Evolutionary conservation across 2,329 filamentous ascomycete species (phyloP), one percentile per base, ranked within the genome.

Genomic region (Calonectria pteridis): DNA sequence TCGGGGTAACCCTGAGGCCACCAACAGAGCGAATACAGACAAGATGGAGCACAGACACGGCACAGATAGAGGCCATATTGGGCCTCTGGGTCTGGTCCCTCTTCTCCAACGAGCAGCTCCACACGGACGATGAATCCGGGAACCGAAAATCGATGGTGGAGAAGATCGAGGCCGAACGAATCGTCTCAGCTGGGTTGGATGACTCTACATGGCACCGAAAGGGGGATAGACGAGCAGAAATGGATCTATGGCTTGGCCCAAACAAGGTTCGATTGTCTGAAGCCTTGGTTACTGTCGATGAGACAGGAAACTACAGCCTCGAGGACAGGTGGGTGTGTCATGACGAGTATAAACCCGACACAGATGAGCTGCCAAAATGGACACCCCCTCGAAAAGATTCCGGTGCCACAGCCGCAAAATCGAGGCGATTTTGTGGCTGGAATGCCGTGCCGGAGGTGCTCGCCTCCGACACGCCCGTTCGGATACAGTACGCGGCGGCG

Each of bases 271-370:
- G 33, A 10, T 35, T 59, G 55, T 59, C 55, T 6, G 55, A 59
- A n/a, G 55, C 55, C n/a, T 20, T 59, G 55, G 55, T 59, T 5
- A 59, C 55, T 20, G 55, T 59, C 5, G 55, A 59, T 5, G 33
- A 59, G 33, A 59, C 55, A 18, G 55, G 55, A 37, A 59, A 59
- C n/a, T 59, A 59, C 33, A 59, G 55, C 55, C 29, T 59, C n/a
- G 55, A 59, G 23, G 55, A 59, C 16, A 59, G 55, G n/a, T 59
- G 55, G 55, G 55, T 59, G n/a, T 59, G 55, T 16, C 33, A 26
- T 18, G 53, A 59, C 13, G 55, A 59, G 5, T 59, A 59, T 7
- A 40, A 59, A 20, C n/a, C 55, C 3, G 55, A 28, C 23, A 40
- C 23, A 2, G 33, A 28, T 9, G 33, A 40, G 1, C 55, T 59